These are phyloP conservation scores for Fusarium pilosicola DNA, from an alignment of 2,329 filamentous ascomycete species.

Conservation along the genomic window DNA sequence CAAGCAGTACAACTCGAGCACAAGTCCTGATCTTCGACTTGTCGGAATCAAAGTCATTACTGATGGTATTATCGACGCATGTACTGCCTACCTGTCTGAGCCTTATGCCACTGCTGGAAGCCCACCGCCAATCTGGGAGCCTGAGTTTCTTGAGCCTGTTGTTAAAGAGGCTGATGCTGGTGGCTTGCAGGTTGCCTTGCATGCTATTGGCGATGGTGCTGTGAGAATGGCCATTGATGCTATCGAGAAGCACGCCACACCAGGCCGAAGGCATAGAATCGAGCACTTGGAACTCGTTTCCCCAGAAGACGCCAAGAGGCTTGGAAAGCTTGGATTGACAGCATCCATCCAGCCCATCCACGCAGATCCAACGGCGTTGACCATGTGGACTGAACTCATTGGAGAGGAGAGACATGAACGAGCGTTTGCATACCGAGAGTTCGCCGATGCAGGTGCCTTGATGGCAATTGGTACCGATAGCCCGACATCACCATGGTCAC, in stretches of 20 bases:
- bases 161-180: slow-evolving; percentile 61
- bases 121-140: slow-evolving; percentile 62
- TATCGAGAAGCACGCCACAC: slow-evolving; percentile 53
- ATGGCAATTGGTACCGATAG: slow-evolving; percentile 66
- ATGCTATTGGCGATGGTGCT: slow-evolving; percentile 71
- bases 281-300: slow-evolving; percentile 70
- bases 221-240: slow-evolving; percentile 65
- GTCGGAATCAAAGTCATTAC: slow-evolving; percentile 71
- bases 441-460: slow-evolving; percentile 60
- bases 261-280: slow-evolving; percentile 65
- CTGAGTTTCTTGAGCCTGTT: slow-evolving; percentile 60
- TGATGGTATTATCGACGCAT: slow-evolving; percentile 71
- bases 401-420: slow-evolving; percentile 61
- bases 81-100: slow-evolving; percentile 66
- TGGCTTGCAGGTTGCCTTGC: slow-evolving; percentile 67
- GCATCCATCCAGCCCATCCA: slow-evolving; percentile 66
- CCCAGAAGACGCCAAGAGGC: slow-evolving; percentile 62
- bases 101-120: slow-evolving; percentile 61
- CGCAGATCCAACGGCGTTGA: slow-evolving; percentile 66
- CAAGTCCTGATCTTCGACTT: slow-evolving; percentile 55
- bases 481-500: slow-evolving; percentile 64
- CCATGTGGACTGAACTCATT: slow-evolving; percentile 66
- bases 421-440: slow-evolving; percentile 70
- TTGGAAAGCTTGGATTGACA: slow-evolving; percentile 66
- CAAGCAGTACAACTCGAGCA: slow-evolving; percentile 45